phyloP scores from a whole-genome alignment of 495 filamentous ascomycete genomes.

The Talaromyces trachyspermus region DNA sequence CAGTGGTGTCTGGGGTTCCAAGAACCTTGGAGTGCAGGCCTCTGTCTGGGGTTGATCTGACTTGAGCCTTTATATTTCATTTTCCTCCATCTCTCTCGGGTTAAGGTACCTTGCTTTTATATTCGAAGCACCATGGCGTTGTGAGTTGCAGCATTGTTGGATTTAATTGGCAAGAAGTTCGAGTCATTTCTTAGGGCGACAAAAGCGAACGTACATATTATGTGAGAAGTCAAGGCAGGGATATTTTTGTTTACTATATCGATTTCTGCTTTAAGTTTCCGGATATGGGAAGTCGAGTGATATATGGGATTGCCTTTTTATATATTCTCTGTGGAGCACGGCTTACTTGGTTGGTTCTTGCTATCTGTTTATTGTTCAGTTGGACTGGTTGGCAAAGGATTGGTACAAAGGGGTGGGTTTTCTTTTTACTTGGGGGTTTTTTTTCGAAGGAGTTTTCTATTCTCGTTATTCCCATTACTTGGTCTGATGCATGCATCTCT shows the following conservation, averaged over 20 bases:
- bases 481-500: constrained; percentile 3
- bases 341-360: neutral
- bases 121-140: constrained; percentile 17
- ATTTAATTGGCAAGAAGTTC: constrained; percentile 11
- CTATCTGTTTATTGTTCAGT: neutral
- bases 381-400: constrained; percentile 1
- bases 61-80: constrained; percentile 3
- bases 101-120: constrained; percentile 4
- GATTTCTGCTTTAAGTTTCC: constrained; percentile 1
- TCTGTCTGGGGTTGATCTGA: constrained; percentile 65
- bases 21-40: constrained; percentile 63
- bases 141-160: constrained; percentile 2
- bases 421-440: neutral
- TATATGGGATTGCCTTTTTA: constrained; percentile 2
- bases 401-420: neutral
- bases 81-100: constrained; percentile 1
- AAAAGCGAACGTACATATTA: constrained; percentile 10
- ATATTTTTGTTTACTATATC: constrained; percentile 8
- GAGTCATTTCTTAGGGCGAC: constrained; percentile 15
- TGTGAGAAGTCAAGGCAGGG: constrained; percentile 13
- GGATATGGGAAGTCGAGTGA: constrained; percentile 2
- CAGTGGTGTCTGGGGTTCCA: constrained; percentile 68
- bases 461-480: no score
- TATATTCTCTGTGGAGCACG: constrained; percentile 5
- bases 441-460: constrained; percentile 3